Evolutionary conservation across 495 filamentous ascomycete species (phyloP).

Genomic region (Amorphotheca resinae): DNA sequence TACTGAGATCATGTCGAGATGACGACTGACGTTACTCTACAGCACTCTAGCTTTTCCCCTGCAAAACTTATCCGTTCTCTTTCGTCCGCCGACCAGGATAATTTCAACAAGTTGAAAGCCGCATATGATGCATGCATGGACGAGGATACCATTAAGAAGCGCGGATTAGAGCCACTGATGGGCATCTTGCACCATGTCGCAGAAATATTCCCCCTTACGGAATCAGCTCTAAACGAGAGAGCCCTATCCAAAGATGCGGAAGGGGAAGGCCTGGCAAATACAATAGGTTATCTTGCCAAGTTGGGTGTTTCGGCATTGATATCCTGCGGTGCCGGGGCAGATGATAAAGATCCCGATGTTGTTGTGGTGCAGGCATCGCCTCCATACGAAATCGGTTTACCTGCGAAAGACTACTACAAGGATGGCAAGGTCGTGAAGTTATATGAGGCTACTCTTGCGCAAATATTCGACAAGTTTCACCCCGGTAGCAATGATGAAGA

Average conservation of each 20-base stretch:
- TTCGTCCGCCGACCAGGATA: conserved; percentile 38
- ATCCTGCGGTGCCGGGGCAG: conserved; percentile 34
- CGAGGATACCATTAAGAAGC: conserved; percentile 36
- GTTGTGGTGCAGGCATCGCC: conserved; percentile 44
- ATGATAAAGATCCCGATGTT: conserved; percentile 54
- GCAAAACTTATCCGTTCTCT: conserved; percentile 21
- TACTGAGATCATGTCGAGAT: neutral
- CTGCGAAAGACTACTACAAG: conserved; percentile 53
- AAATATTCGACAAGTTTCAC: conserved; percentile 21
- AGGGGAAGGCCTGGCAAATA: conserved; percentile 34
- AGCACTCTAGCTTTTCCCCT: conserved; percentile 36
- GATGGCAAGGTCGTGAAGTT: conserved; percentile 38
- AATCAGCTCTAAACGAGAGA: conserved; percentile 15
- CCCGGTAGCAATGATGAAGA: conserved; percentile 13
- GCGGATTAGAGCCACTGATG: conserved; percentile 40
- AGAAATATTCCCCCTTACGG: conserved; percentile 34
- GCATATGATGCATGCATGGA: conserved; percentile 56
- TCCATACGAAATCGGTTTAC: conserved; percentile 42
- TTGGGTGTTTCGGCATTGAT: conserved; percentile 39
- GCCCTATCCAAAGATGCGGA: conserved; percentile 21
- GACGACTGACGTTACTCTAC: conserved; percentile 8
- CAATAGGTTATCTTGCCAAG: conserved; percentile 37
- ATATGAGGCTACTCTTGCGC: conserved; percentile 37
- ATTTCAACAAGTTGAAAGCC: conserved; percentile 52
- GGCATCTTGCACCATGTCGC: conserved; percentile 39